A percentile compares a stretch with the other conserved stretches of the same genome.
Evolutionary conservation across 352 stramenopile species (phyloP).

Genomic region (Pythium biforme): DNA sequence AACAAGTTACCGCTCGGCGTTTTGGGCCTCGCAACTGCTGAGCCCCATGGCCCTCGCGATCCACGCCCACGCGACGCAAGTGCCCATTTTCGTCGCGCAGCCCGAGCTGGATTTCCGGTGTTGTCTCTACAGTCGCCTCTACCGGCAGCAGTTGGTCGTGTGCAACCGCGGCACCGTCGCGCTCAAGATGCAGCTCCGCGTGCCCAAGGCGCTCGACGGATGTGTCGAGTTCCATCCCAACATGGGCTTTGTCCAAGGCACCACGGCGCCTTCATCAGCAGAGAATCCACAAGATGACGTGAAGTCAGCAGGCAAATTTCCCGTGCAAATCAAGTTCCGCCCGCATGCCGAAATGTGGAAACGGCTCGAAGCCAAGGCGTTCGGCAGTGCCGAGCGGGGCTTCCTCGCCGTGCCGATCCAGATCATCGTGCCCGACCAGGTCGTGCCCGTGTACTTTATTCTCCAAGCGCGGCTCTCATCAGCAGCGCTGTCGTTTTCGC

Average conservation of each 20-base stretch:
- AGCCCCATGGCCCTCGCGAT: conserved; percentile 23
- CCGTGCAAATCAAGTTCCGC: conserved; percentile 44
- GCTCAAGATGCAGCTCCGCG: conserved; percentile 73
- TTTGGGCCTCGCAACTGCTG: conserved; percentile 15
- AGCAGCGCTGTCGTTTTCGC: conserved; percentile 30
- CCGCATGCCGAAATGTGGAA: conserved; percentile 28
- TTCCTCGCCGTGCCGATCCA: conserved; percentile 36
- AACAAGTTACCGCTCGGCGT: conserved; percentile 5
- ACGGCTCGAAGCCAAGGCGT: conserved; percentile 20
- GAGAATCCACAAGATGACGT: too few relatives aligned
- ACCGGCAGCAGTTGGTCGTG: conserved; percentile 74
- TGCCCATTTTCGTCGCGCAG: conserved; percentile 43
- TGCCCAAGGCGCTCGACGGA: conserved; percentile 57
- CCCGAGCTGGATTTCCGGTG: conserved; percentile 74
- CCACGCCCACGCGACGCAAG: conserved; percentile 32
- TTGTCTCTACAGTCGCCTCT: conserved; percentile 86
- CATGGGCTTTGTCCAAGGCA: conserved; percentile 83
- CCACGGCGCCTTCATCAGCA: background rate
- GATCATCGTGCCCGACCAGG: conserved; percentile 60
- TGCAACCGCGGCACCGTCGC: conserved; percentile 89
- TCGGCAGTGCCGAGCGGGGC: conserved; percentile 11
- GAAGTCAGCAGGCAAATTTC: conserved; percentile 38
- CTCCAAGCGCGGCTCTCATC: conserved; percentile 40
- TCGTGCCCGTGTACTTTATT: conserved; percentile 57
- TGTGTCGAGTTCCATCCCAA: conserved; percentile 80